Percentiles rank a stretch among this genome's conserved stretches.
Evolutionary conservation across 306 rosid genomes (phyloP).

Genomic region (Parietaria judaica): DNA sequence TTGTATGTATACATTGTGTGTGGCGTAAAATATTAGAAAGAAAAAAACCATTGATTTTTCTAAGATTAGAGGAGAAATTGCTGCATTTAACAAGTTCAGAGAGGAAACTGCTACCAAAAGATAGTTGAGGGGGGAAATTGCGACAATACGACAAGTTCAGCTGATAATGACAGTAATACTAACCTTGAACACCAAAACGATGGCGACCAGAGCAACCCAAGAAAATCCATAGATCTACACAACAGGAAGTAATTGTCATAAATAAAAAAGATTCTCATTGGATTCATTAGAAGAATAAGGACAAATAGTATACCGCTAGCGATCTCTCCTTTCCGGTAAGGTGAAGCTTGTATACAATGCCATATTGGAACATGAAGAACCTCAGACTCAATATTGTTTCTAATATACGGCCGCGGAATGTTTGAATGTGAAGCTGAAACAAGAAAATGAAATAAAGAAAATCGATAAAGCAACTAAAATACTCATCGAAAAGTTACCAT

Average conservation of each 20-base stretch:
- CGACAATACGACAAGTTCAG: no score
- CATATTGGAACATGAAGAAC: conserved; percentile 73
- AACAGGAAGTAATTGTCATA: background rate
- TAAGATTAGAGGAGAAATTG: no score
- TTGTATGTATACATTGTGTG: no score
- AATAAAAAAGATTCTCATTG: background rate
- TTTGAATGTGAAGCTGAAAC: conserved; percentile 73
- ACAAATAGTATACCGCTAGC: conserved; percentile 54
- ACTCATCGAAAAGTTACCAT: no score
- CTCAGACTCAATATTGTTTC: conserved; percentile 85
- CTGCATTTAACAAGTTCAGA: no score
- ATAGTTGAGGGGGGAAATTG: no score
- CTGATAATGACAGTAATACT: conserved; percentile 4
- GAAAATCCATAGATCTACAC: conserved; percentile 82
- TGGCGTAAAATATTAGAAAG: no score
- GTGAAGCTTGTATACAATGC: conserved; percentile 83
- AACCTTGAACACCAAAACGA: conserved; percentile 87
- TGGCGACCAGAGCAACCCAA: conserved; percentile 64
- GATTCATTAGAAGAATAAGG: background rate
- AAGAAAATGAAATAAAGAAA: conserved; percentile 11
- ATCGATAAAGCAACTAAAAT: background rate
- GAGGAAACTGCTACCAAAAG: no score
- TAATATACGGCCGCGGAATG: conserved; percentile 78
- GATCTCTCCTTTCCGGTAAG: conserved; percentile 67
- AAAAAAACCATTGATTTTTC: no score